Percentiles rank a stretch among this genome's conserved stretches.
These are phyloP conservation scores for Gnetum montanum DNA, from an alignment of 75 land plant species.

Conservation along the genomic window DNA sequence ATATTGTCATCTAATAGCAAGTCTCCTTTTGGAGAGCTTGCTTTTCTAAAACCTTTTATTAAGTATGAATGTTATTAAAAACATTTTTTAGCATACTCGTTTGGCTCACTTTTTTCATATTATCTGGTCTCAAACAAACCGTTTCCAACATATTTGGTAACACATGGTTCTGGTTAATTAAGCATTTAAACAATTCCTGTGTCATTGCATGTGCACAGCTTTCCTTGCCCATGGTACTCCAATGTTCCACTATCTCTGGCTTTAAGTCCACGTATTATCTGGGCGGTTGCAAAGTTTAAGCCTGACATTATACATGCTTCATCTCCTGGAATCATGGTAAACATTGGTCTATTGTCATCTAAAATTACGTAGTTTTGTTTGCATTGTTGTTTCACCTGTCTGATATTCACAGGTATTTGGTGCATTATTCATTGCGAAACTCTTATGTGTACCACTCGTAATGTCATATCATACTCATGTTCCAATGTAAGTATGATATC, in stretches of 20 bases:
- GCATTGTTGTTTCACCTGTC: not conserved
- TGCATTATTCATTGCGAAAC: conserved; percentile 86
- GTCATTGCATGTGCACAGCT: conserved; percentile 39
- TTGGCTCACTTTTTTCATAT: too few relatives aligned
- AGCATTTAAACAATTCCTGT: too few relatives aligned
- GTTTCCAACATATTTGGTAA: too few relatives aligned
- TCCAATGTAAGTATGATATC: conserved; percentile 64
- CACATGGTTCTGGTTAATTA: too few relatives aligned
- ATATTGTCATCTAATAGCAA: too few relatives aligned
- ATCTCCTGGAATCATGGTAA: conserved; percentile 98
- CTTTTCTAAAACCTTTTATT: too few relatives aligned
- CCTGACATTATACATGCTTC: conserved; percentile 99
- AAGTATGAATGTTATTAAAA: too few relatives aligned
- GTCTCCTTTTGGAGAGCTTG: too few relatives aligned
- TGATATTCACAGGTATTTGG: conserved; percentile 89
- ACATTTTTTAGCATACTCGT: too few relatives aligned
- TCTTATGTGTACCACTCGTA: conserved; percentile 79
- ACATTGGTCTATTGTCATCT: not conserved
- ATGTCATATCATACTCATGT: conserved; percentile 99
- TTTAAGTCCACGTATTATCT: conserved; percentile 90
- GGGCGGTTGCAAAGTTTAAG: conserved; percentile 84
- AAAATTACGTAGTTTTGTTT: too few relatives aligned
- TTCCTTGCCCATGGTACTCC: conserved; percentile 88
- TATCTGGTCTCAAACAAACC: too few relatives aligned
- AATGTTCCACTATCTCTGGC: conserved; percentile 90